phyloP scores from a whole-genome alignment of 495 filamentous ascomycete species.

The Usnea hakonensis region DNA sequence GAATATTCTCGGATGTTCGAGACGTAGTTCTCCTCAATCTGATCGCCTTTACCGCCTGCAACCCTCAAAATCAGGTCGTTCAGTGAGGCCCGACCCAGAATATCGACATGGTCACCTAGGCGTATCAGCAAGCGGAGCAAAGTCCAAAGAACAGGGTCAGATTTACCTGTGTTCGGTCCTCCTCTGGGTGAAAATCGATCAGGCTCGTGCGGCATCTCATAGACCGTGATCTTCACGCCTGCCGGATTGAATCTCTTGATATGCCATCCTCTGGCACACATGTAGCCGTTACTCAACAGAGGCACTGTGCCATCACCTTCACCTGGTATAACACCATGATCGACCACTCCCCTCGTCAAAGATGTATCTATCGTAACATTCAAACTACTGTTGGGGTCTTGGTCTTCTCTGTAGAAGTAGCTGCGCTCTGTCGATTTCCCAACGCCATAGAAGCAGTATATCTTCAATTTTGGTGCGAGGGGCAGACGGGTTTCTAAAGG shows the following conservation, averaged over 20 bases:
- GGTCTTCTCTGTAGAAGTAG: constrained; percentile 81
- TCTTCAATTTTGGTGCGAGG: constrained; percentile 81
- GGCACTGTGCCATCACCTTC: constrained; percentile 96
- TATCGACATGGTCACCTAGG: constrained; percentile 87
- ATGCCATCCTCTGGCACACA: constrained; percentile 89
- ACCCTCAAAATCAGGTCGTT: constrained; percentile 88
- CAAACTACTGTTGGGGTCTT: constrained; percentile 52
- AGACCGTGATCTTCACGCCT: constrained; percentile 68
- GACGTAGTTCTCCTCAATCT: constrained; percentile 67
- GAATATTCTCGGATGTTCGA: constrained; percentile 77
- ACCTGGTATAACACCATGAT: constrained; percentile 85
- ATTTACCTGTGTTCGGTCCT: constrained; percentile 78
- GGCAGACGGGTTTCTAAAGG: constrained; percentile 87
- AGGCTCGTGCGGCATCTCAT: constrained; percentile 95
- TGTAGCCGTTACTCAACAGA: constrained; percentile 80
- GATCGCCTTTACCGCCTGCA: constrained; percentile 76
- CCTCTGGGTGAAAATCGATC: constrained; percentile 85
- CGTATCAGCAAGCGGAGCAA: neutral
- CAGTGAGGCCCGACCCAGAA: constrained; percentile 76
- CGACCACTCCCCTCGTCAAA: constrained; percentile 55
- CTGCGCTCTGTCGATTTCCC: constrained; percentile 85
- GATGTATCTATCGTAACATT: constrained; percentile 88
- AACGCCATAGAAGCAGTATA: constrained; percentile 96
- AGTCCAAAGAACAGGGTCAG: neutral
- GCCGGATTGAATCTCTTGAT: constrained; percentile 92